Evolutionary conservation across 176 grass and related monocot species (phyloP), one percentile per base, ranked within the genome.

Genomic region (Lolium perenne): DNA sequence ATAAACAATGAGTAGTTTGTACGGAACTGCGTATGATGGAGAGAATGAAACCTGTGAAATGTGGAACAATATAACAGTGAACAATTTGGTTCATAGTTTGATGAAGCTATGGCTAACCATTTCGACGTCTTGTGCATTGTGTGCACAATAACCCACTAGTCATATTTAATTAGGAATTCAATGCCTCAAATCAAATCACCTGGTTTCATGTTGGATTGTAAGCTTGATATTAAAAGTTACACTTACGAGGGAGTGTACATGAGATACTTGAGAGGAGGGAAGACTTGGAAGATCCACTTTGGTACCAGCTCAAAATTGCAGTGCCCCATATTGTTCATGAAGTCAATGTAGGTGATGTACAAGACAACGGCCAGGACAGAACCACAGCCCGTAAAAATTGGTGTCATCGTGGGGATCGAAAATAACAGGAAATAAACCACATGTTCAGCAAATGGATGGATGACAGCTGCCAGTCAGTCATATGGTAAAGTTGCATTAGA

Each of bases 191-290:
- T 79, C 65, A 53, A 16, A 79, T 79, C 65, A 57, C 55, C 15
- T 46, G 65, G 43, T 72, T 16, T 20, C 71, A n/a, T 76, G 43
- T 63, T 76, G 63, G 29, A 72, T 72, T 56, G 74, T 86, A 32
- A 90, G 32, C 20, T 86, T 77, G 22, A 29, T 82, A 17, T 65
- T 78, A 63, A 83, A 60, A 45, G 63, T 45, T 64, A 82, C 78
- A 92, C 95, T 95, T 94, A 98, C 95, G 93, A 98, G 82, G 95
- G 95, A 20, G 95, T 98, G 57, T 98, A 98, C 91, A 98, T 94
- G 66, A 98, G 91, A 76, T 95, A 95, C 86, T 98, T 98, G 60
- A 95, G 93, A 86, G 87, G 91, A 10, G 95, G 95, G 67, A 98
- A 98, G 64, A 23, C 86, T 50, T 70, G 60, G 69, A 98, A 97